Conservation (phyloP, 208 protist genomes). For the Spongospora subterranea region DNA sequence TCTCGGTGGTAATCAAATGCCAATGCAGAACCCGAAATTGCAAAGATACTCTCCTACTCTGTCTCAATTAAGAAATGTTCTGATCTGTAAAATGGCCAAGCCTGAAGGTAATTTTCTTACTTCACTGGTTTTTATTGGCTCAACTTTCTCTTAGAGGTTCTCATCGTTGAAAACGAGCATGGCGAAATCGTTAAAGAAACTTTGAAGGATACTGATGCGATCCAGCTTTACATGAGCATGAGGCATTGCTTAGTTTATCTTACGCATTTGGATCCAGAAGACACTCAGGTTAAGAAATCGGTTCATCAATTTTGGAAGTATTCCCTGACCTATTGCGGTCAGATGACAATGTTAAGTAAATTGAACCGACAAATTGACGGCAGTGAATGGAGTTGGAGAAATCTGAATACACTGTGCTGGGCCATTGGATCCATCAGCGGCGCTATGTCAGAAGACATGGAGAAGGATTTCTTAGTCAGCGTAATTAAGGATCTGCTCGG, state of each 20-base stretch:
- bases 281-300: conserved; percentile 63
- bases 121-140: not conserved
- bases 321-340: conserved; percentile 89
- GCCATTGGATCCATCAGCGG: conserved; percentile 96
- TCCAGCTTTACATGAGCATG: conserved; percentile 97
- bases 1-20: not conserved
- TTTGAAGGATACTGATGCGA: conserved; percentile 93
- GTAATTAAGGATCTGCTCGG: conserved; percentile 97
- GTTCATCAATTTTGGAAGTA: not conserved
- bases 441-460: conserved; percentile 90
- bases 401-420: conserved; percentile 98
- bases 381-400: conserved; percentile 91
- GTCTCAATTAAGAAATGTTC: conserved; percentile 85
- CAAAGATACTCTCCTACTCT: conserved; percentile 79
- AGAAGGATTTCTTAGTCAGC: conserved; percentile 94
- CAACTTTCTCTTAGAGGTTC: conserved; percentile 82
- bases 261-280: conserved; percentile 82
- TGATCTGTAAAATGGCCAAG: conserved; percentile 97
- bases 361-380: conserved; percentile 78
- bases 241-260: conserved; percentile 92
- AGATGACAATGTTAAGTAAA: conserved; percentile 91
- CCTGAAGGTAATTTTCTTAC: conserved; percentile 80
- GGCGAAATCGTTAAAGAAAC: conserved; percentile 94
- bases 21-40: conserved; percentile 50
- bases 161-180: conserved; percentile 97